Base-by-base conservation (phyloP, 352 stramenopile species). In the Globisporangium acanthophoron region DNA sequence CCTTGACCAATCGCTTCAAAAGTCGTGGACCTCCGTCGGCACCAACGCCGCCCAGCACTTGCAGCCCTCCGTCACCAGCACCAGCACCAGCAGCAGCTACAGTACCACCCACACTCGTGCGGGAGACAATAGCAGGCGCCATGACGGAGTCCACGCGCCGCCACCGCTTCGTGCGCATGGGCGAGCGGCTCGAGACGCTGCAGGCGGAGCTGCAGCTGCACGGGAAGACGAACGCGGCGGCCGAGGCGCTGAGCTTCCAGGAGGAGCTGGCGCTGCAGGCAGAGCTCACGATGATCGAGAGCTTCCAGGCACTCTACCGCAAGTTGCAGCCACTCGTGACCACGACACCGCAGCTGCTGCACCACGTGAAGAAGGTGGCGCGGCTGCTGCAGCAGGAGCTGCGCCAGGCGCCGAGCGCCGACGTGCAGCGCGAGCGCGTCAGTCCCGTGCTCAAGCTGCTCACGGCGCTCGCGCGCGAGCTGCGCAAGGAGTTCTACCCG, bases 401-500 rank as follows among this genome's bases (percentile, higher is more conserved):
- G 1, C 48, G 80, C 56, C 65, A 78, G 12, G 70, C 76, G 44
- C 68, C 58, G 3, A 70, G 78, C 21, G 61, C 59, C 16, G 78
- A 88, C n/a, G 76, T 91, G 39, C 83, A 90, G 67, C 71, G 78
- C 5, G 81, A 92, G 44, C 70, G 79, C 53, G 70, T 94, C 45
- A 66, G 83, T 12, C 79, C 86, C 2, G 67, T 92, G 65, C 76
- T 96, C 45, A 94, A 94, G 68, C 78, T 94, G 24, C 61, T 93
- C 54, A 86, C 82, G 9, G 85, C 85, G 27, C 75, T 96, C 24
- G 86, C 84, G 16, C 76, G 85, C 29, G 86, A 96, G 62, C 69
- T 94, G 24, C 80, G 82, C 49, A 90, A 88, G 47, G 86, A 94
- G 67, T 94, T 94, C 62, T 96, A 94, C 58, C 85, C 86, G 54